phyloP scores from a whole-genome alignment of 768 basidiomycete genomes.

The Tylopilus subfusipes region DNA sequence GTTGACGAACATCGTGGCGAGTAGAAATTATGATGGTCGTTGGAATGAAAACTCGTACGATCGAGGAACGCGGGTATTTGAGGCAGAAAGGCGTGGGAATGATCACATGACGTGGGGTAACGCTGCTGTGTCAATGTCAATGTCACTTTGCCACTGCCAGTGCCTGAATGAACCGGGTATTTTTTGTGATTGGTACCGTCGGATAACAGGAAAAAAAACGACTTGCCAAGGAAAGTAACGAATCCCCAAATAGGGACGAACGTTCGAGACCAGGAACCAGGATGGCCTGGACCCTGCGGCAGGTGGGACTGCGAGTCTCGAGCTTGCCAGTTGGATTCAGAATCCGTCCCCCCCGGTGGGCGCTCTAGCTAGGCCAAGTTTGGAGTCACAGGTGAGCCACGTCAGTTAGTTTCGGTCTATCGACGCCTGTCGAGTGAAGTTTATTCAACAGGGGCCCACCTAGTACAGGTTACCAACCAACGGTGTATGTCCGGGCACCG shows the following conservation, averaged over 20 bases:
- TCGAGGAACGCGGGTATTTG: conserved; percentile 8
- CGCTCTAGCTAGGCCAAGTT: not conserved
- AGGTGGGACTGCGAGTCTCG: too few species aligned
- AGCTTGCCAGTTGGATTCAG: too few species aligned
- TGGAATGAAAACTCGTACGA: not conserved
- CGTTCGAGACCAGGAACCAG: conserved; percentile 6
- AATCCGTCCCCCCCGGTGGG: too few species aligned
- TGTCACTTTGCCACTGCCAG: too few species aligned
- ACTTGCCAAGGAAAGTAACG: too few species aligned
- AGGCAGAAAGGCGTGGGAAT: conserved; percentile 17
- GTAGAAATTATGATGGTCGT: not conserved
- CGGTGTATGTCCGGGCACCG: not conserved
- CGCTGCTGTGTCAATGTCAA: too few species aligned
- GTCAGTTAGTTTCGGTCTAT: not conserved
- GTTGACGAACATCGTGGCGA: conserved; percentile 14
- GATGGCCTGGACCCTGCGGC: not conserved
- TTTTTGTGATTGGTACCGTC: too few species aligned
- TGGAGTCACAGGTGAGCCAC: not conserved
- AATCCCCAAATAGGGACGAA: not conserved
- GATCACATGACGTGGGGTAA: not conserved
- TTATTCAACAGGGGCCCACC: too few species aligned
- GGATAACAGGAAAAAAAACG: too few species aligned
- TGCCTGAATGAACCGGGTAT: too few species aligned
- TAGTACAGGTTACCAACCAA: too few species aligned
- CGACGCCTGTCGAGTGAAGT: too few species aligned